These are phyloP conservation scores for Solanum hybrid DNA, from an alignment of 305 asterid genomes.

Conservation along the genomic window DNA sequence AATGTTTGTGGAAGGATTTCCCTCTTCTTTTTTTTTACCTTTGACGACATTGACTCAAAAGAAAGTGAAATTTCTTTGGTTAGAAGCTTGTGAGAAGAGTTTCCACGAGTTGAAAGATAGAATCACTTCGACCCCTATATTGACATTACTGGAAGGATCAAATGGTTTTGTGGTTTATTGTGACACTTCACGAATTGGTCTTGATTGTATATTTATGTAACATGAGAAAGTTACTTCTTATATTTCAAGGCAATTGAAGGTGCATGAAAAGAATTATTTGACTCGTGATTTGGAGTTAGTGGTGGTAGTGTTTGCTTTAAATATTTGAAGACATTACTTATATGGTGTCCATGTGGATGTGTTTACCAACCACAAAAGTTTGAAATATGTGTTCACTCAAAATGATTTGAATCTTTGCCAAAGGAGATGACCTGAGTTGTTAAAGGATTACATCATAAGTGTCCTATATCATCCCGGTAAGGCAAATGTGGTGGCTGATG, in stretches of 20 bases:
- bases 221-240: neutral
- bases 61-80: neutral
- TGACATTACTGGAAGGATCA: neutral
- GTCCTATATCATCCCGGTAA: neutral
- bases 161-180: neutral
- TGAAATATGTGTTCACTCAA: neutral
- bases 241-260: neutral
- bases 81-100: neutral
- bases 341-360: neutral
- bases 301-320: neutral
- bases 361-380: neutral
- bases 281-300: neutral
- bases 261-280: neutral
- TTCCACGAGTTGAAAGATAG: neutral
- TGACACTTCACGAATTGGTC: neutral
- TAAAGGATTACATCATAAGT: neutral
- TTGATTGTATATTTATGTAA: neutral
- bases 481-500: neutral
- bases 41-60: neutral
- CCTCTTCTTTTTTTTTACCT: no score
- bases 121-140: neutral
- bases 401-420: neutral
- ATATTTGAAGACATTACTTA: neutral
- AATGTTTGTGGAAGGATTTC: neutral
- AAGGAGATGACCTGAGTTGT: neutral